These are phyloP conservation scores for Tylopilus sp. DNA, from an alignment of 768 basidiomycete species.

Conservation along the genomic window DNA sequence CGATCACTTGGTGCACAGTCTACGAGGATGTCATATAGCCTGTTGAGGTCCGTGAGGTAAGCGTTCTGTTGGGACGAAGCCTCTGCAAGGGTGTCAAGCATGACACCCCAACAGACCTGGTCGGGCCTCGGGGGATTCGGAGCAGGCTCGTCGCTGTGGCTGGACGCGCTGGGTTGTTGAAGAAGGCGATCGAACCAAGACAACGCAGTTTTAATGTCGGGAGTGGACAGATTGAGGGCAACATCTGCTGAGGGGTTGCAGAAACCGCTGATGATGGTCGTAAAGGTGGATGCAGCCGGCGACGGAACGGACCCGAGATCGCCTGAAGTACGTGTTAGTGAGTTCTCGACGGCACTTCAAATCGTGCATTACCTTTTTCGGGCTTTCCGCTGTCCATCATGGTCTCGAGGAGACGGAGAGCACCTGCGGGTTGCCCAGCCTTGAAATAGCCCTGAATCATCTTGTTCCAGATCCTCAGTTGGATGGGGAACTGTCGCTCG, in stretches of 20 bases:
- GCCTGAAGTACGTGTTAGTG: slow-evolving; percentile 7
- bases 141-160: slow-evolving; percentile 41
- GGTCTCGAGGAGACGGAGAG: slow-evolving; percentile 59
- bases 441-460: slow-evolving; percentile 77
- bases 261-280: slow-evolving; percentile 63
- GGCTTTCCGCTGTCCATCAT: slow-evolving; percentile 54
- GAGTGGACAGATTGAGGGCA: slow-evolving; percentile 2
- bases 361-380: slow-evolving; percentile 12
- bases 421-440: slow-evolving; percentile 57
- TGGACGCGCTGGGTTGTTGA: slow-evolving; percentile 34
- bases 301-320: slow-evolving; percentile 44
- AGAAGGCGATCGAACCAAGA: slow-evolving; percentile 71
- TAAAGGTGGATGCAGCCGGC: slow-evolving; percentile 62
- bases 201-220: slow-evolving; percentile 60
- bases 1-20: slow-evolving; percentile 34
- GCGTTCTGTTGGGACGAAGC: slow-evolving; percentile 27
- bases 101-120: slow-evolving; percentile 49
- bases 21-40: slow-evolving; percentile 43
- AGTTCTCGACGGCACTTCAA: background rate
- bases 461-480: slow-evolving; percentile 61
- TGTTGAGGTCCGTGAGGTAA: slow-evolving; percentile 53
- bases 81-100: slow-evolving; percentile 55
- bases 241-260: slow-evolving; percentile 31
- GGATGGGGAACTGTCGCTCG: slow-evolving; percentile 26
- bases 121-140: slow-evolving; percentile 50